phyloP scores from a whole-genome alignment of 176 grass and related monocot species.

The Bonia amplexicaulis region DNA sequence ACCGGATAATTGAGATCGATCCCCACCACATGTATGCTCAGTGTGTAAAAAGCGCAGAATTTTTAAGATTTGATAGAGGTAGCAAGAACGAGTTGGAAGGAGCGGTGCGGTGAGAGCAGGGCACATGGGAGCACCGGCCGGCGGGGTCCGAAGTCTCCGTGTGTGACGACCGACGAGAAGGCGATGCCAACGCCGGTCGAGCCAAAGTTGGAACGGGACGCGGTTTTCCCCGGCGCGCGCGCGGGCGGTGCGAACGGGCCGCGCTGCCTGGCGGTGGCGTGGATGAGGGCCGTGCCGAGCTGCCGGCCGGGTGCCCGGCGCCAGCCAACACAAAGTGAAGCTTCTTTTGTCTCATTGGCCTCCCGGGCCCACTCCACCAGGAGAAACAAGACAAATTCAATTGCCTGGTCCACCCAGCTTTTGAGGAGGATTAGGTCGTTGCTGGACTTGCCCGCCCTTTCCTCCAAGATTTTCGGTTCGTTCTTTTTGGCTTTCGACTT shows the following conservation, averaged over 20 bases:
- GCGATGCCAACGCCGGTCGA: background rate
- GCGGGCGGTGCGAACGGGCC: background rate
- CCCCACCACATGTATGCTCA: background rate
- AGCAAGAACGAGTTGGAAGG: background rate
- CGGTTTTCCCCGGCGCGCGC: background rate
- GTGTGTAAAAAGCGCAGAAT: background rate
- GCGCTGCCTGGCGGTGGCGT: background rate
- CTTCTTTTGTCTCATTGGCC: background rate
- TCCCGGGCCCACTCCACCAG: background rate
- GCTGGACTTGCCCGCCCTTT: background rate
- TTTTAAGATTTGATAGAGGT: background rate
- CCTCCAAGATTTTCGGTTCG: background rate
- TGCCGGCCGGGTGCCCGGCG: background rate
- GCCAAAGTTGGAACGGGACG: background rate
- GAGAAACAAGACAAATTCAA: background rate
- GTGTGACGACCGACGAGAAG: background rate
- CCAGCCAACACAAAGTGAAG: background rate
- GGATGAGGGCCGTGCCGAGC: background rate
- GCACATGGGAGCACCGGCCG: conserved; percentile 17
- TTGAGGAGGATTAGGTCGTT: background rate
- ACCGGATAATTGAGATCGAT: background rate
- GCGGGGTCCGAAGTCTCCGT: background rate
- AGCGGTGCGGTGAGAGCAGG: background rate
- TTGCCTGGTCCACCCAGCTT: background rate
- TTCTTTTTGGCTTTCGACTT: too few relatives aligned